Percentiles rank a stretch among this genome's conserved stretches.
phyloP scores from a whole-genome alignment of 73 alveolate genomes.

The Effrenium voratum region DNA sequence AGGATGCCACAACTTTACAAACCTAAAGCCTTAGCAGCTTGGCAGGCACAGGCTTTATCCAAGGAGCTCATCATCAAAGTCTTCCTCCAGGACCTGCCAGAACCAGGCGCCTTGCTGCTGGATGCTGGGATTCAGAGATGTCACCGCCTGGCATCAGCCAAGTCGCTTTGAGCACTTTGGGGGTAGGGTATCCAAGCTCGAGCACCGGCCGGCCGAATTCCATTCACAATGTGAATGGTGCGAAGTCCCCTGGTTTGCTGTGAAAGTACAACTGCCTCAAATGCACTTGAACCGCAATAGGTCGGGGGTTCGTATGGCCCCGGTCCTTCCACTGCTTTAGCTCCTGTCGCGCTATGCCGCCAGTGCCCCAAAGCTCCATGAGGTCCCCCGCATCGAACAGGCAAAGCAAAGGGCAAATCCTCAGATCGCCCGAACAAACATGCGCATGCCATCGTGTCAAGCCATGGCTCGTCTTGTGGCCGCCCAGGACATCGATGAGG shows the following conservation, averaged over 20 bases:
- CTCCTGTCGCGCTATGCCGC: not conserved
- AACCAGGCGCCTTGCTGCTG: conserved; percentile 24
- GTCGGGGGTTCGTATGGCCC: not conserved
- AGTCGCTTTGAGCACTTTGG: no score
- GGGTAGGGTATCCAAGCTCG: no score
- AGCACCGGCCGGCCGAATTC: no score
- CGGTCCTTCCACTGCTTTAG: not conserved
- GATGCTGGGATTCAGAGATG: not conserved
- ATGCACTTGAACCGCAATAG: no score
- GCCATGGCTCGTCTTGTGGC: not conserved
- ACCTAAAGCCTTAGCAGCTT: no score
- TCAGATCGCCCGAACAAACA: not conserved
- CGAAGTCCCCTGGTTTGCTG: no score
- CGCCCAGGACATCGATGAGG: conserved; percentile 57
- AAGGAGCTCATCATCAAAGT: conserved; percentile 58
- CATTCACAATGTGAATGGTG: no score
- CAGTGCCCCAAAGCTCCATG: conserved; percentile 14
- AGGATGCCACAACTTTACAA: no score
- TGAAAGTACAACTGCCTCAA: no score
- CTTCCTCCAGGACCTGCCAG: conserved; percentile 72
- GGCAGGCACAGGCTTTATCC: not conserved
- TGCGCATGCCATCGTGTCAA: no score
- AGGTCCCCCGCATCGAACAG: conserved; percentile 46
- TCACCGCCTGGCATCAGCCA: no score
- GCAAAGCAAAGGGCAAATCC: conserved; percentile 39